These are phyloP conservation scores for Allium fistulosum DNA, from an alignment of 106 monocot species.

Conservation along the genomic window DNA sequence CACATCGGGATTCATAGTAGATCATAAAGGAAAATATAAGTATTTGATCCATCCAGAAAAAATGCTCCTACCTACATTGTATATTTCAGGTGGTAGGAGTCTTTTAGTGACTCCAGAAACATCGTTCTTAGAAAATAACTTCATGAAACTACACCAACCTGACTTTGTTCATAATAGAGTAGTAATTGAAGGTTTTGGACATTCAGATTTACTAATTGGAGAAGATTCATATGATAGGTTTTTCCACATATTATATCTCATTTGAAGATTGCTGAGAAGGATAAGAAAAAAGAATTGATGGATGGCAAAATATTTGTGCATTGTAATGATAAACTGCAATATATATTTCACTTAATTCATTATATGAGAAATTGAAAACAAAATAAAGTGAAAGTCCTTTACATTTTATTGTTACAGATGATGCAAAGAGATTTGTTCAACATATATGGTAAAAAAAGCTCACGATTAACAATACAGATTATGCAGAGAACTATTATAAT, in stretches of 20 bases:
- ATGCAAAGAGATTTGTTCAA: too few relatives aligned
- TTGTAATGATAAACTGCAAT: too few relatives aligned
- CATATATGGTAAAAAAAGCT: too few relatives aligned
- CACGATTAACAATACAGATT: too few relatives aligned
- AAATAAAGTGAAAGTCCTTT: too few relatives aligned
- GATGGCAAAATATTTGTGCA: background rate
- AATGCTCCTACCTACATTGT: conserved; percentile 25
- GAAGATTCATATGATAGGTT: conserved; percentile 23
- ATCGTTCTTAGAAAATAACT: conserved; percentile 16
- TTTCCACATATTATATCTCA: conserved; percentile 32
- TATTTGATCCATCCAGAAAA: conserved; percentile 31
- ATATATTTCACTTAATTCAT: too few relatives aligned
- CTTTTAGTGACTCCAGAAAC: conserved; percentile 25
- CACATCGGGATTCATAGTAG: conserved; percentile 19
- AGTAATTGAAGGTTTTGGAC: conserved; percentile 25
- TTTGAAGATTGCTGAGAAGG: conserved; percentile 18
- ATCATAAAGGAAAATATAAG: conserved; percentile 13
- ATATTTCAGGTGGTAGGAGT: conserved; percentile 26
- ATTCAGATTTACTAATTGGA: conserved; percentile 34
- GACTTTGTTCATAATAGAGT: conserved; percentile 25
- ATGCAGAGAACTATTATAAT: too few relatives aligned
- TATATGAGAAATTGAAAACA: too few relatives aligned
- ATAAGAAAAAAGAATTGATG: conserved; percentile 5
- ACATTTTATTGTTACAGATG: too few relatives aligned
- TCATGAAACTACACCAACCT: conserved; percentile 29